A percentile compares a stretch with the other conserved stretches of the same genome.
phyloP scores from a whole-genome alignment of 208 protist species.

The Leishmania mexicana region DNA sequence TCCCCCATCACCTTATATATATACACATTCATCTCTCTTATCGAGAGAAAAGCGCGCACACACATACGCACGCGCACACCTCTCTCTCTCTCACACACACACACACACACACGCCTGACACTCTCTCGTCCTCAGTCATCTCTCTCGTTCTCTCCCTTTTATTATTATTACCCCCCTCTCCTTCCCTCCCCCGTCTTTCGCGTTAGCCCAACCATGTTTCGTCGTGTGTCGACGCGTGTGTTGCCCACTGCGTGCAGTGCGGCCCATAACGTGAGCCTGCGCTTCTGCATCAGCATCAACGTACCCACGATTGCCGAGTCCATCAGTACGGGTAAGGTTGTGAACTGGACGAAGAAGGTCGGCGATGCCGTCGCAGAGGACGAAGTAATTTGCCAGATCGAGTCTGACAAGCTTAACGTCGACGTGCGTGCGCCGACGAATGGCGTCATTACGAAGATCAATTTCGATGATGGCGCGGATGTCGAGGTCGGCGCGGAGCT shows the following conservation, averaged over 20 bases:
- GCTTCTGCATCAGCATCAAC: slow-evolving; percentile 91
- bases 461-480: slow-evolving; percentile 86
- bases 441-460: slow-evolving; percentile 93
- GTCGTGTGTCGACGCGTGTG: slow-evolving; percentile 49
- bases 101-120: background rate
- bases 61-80: background rate
- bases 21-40: too few species aligned
- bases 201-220: slow-evolving; percentile 54
- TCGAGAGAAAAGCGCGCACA: background rate
- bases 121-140: slow-evolving; percentile 9
- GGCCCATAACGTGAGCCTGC: slow-evolving; percentile 52
- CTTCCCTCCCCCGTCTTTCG: background rate
- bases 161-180: slow-evolving; percentile 13
- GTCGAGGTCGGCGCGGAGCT: slow-evolving; percentile 92
- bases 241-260: slow-evolving; percentile 29
- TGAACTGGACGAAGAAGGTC: slow-evolving; percentile 94
- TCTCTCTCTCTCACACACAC: background rate
- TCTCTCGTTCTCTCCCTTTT: slow-evolving; percentile 17
- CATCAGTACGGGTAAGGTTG: slow-evolving; percentile 97
- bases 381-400: slow-evolving; percentile 96
- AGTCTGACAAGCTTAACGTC: slow-evolving; percentile 98
- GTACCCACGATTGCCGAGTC: slow-evolving; percentile 98
- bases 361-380: slow-evolving; percentile 97
- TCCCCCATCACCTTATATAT: background rate
- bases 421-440: slow-evolving; percentile 93